A percentile compares a stretch with the other conserved stretches of the same genome.
Evolutionary conservation across 306 rosid genomes (phyloP).

Genomic region (Lupinus albus): DNA sequence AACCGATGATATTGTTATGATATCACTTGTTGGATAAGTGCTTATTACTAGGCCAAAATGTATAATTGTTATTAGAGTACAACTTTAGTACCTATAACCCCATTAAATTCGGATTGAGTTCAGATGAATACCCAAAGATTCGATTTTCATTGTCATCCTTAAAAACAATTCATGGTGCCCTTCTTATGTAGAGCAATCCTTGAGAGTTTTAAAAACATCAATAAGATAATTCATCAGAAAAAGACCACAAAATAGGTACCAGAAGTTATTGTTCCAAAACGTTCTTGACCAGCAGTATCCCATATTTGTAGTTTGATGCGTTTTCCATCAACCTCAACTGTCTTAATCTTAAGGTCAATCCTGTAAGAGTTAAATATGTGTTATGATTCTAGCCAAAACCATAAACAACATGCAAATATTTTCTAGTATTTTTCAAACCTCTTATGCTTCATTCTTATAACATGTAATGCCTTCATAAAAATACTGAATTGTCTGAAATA

Average conservation of each 20-base stretch:
- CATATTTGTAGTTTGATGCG: slow-evolving; percentile 46
- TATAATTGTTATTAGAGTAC: no score
- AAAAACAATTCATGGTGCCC: neutral
- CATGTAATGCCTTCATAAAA: neutral
- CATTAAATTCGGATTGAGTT: no score
- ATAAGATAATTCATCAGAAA: neutral
- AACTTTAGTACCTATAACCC: no score
- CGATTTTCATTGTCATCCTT: no score
- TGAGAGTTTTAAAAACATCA: neutral
- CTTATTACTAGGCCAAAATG: no score
- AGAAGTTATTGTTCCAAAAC: slow-evolving; percentile 45
- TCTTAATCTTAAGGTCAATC: slow-evolving; percentile 45
- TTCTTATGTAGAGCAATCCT: neutral
- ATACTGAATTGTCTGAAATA: neutral
- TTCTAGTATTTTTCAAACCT: neutral
- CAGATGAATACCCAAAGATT: no score
- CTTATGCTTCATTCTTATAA: neutral
- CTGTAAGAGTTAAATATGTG: slow-evolving; percentile 23
- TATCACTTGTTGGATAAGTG: no score
- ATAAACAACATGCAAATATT: neutral
- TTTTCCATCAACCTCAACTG: slow-evolving; percentile 9
- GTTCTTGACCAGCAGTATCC: slow-evolving; percentile 52
- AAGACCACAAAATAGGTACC: slow-evolving; percentile 21
- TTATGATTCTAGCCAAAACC: neutral
- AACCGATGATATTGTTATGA: no score